Base-by-base conservation (phyloP, 2,329 filamentous ascomycete species). In the Phialocephala sp. region DNA sequence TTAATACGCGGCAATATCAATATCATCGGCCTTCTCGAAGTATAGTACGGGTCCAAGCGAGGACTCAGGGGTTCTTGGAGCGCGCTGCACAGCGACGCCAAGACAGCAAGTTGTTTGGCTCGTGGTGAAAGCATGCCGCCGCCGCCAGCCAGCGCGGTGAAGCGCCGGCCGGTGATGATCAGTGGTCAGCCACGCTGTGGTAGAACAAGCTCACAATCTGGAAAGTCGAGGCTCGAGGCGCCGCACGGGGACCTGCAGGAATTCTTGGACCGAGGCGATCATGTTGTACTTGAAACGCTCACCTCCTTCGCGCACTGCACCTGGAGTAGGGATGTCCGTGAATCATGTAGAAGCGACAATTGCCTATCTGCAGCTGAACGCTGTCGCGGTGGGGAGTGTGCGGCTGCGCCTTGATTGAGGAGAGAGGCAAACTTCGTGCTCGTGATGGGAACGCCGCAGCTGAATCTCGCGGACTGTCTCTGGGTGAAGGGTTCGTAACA, bases 221-320 rank as follows among this genome's bases (percentile, higher is more conserved):
- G 43, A 47, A 18, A 9, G n/a, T n/a, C n/a, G n/a, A n/a, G n/a
- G n/a, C n/a, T 22, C n/a, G 24, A 55, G 59, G 59, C 35, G 64
- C 35, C 64, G 64, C 59, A 57, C 60, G 64, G 64, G 64, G 56
- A 66, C 64, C 64, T 66, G 64, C 64, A 66, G 64, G 54, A 37
- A 18, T 18, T 54, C 15, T n/a, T 15, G 24, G 32, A 22, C 47
- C 50, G 32, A 55, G 57, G 39, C 50, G 58, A 32, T 60, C 36
- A 18, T 52, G 56, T 32, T 59, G 39, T 22, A 59, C 39, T 56
- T 65, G 63, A 65, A 65, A 65, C 63, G 59, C 56, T 54, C 50
- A 54, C 56, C 62, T 41, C 27, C 61, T 50, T 6, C 50, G 12
- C 35, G 39, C 12, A 20, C 12, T 47, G 41, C 27, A 32, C 27